Conservation (phyloP, 73 alveolate genomes). For the Paramecium caudatum region DNA sequence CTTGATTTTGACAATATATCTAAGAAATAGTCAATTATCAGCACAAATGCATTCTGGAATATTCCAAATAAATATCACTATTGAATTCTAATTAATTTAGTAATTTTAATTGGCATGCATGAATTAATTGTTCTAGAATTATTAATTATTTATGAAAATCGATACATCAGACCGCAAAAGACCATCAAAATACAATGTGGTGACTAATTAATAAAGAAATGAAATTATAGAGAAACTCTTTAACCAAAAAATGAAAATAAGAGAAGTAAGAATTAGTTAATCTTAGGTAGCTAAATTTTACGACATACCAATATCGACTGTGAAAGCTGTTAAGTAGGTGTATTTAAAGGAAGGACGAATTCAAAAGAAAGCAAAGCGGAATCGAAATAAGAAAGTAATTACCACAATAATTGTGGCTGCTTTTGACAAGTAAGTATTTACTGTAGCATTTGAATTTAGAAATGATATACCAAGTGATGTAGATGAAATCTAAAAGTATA, state of each 20-base stretch:
- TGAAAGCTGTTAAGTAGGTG: constrained; percentile 8
- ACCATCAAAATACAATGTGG: neutral
- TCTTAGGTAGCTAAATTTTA: neutral
- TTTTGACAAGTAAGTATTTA: constrained; percentile 20
- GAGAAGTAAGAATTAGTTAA: neutral
- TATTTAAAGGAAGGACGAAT: constrained; percentile 44
- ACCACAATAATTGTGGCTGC: constrained; percentile 32
- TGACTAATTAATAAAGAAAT: neutral
- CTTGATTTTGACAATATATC: neutral
- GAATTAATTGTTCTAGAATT: neutral
- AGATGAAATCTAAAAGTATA: neutral
- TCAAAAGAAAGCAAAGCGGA: neutral
- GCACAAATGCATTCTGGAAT: neutral
- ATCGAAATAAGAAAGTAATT: neutral
- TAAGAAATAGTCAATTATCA: neutral
- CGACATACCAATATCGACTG: neutral
- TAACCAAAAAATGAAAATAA: neutral
- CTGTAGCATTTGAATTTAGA: constrained; percentile 34
- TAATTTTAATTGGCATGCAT: neutral
- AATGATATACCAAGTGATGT: neutral
- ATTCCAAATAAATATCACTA: too few species aligned
- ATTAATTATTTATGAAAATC: too few species aligned
- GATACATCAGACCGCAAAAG: too few species aligned
- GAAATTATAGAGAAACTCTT: constrained; percentile 1
- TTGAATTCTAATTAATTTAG: neutral